phyloP scores from a whole-genome alignment of 2,329 filamentous ascomycete genomes.

The Zasmidium angulare region DNA sequence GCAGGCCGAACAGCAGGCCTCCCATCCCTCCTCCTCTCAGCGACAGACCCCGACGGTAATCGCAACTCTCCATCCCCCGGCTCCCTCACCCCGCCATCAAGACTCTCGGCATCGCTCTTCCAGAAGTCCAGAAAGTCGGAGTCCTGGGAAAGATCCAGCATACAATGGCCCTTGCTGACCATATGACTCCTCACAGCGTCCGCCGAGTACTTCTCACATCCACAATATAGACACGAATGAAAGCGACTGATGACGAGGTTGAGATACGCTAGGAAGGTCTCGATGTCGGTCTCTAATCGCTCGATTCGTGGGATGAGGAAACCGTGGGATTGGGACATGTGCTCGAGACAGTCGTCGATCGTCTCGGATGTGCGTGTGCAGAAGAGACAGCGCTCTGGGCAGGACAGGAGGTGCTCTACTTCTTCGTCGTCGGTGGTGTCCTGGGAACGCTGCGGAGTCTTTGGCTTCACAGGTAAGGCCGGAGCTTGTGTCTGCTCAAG shows the following conservation, averaged over 20 bases:
- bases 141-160: constrained; percentile 15
- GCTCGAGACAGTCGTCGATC: constrained; percentile 42
- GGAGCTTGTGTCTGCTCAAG: not conserved
- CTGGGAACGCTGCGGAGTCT: no score
- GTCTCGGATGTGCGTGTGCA: constrained; percentile 35
- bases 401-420: not conserved
- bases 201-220: constrained; percentile 42
- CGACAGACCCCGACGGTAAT: constrained; percentile 14
- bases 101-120: not conserved
- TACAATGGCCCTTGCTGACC: constrained; percentile 51
- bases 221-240: constrained; percentile 54
- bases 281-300: constrained; percentile 47
- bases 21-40: constrained; percentile 3
- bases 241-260: constrained; percentile 51
- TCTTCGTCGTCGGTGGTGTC: not conserved
- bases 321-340: constrained; percentile 53
- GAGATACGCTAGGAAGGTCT: constrained; percentile 50
- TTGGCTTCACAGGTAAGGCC: no score
- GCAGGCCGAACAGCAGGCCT: not conserved
- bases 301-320: constrained; percentile 30
- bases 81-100: not conserved
- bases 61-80: constrained; percentile 11
- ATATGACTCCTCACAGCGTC: constrained; percentile 55
- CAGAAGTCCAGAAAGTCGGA: constrained; percentile 24
- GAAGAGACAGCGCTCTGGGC: constrained; percentile 33